A percentile compares a stretch with the other conserved stretches of the same genome.
Conservation (phyloP, 2,329 filamentous ascomycete species). For the Phyllosticta citribraziliensis region DNA sequence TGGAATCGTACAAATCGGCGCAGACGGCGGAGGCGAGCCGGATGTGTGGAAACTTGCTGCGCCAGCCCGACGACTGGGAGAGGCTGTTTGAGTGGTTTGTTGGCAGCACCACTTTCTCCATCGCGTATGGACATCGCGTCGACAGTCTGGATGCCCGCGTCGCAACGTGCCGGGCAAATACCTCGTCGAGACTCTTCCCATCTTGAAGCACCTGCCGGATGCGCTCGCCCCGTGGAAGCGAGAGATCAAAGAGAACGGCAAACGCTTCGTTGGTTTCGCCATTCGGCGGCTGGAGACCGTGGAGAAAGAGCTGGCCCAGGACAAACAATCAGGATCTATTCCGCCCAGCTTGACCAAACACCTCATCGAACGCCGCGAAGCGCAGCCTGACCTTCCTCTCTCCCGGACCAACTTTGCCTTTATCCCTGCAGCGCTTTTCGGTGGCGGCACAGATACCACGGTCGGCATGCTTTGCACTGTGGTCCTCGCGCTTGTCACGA, state of each 20-base stretch:
- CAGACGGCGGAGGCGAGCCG: slow-evolving; percentile 42
- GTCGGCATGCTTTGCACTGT: slow-evolving; percentile 39
- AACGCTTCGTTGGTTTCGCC: slow-evolving; percentile 31
- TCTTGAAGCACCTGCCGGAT: slow-evolving; percentile 35
- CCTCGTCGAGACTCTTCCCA: slow-evolving; percentile 38
- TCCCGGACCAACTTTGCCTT: slow-evolving; percentile 35
- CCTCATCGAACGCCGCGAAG: slow-evolving; percentile 28
- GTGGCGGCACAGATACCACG: slow-evolving; percentile 43
- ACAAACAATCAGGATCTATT: slow-evolving; percentile 20
- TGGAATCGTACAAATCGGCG: slow-evolving; percentile 37
- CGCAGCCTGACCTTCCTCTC: slow-evolving; percentile 18
- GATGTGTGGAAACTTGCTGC: slow-evolving; percentile 34
- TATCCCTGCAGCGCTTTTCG: slow-evolving; percentile 36
- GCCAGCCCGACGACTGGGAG: slow-evolving; percentile 33
- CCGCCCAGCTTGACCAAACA: slow-evolving; percentile 37
- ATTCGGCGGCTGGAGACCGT: slow-evolving; percentile 34
- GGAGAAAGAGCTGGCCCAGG: slow-evolving; percentile 27
- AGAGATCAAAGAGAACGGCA: slow-evolving; percentile 31
- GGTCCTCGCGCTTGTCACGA: slow-evolving; percentile 40
- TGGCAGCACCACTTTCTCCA: slow-evolving; percentile 40
- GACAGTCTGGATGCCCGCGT: slow-evolving; percentile 39
- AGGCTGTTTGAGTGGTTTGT: slow-evolving; percentile 40
- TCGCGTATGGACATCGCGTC: slow-evolving; percentile 43
- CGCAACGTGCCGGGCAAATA: slow-evolving; percentile 38
- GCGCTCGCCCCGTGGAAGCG: slow-evolving; percentile 39